phyloP scores from a whole-genome alignment of 495 filamentous ascomycete species.

The Jackrogersella minutella region DNA sequence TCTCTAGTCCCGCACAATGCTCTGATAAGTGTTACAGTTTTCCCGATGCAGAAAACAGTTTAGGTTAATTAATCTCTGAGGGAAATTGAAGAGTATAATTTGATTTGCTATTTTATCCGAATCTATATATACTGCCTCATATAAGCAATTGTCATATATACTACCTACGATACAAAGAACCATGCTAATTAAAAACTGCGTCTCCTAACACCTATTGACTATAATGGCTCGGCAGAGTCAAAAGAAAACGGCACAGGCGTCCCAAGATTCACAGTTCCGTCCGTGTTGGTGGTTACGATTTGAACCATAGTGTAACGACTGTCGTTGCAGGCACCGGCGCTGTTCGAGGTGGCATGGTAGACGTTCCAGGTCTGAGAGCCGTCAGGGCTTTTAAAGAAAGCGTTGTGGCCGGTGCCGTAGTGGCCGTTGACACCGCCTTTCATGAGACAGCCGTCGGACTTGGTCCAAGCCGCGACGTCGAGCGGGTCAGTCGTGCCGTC shows the following conservation, averaged over 20 bases:
- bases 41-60: too few species aligned
- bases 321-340: constrained; percentile 53
- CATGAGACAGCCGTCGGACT: constrained; percentile 46
- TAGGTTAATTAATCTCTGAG: too few species aligned
- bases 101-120: too few species aligned
- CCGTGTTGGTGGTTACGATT: constrained; percentile 53
- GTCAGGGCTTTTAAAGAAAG: constrained; percentile 59
- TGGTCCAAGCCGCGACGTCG: constrained; percentile 53
- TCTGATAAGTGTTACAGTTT: too few species aligned
- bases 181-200: too few species aligned
- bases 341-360: constrained; percentile 59
- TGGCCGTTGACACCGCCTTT: constrained; percentile 55
- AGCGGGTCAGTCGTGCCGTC: constrained; percentile 51
- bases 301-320: constrained; percentile 60
- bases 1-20: too few species aligned
- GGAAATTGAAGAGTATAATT: too few species aligned
- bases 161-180: too few species aligned
- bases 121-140: too few species aligned
- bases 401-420: constrained; percentile 64
- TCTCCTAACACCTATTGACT: too few species aligned
- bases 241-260: constrained; percentile 35
- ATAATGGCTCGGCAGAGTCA: constrained; percentile 22
- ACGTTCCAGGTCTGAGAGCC: constrained; percentile 57
- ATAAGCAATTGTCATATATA: too few species aligned
- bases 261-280: constrained; percentile 60